Conservation (phyloP, 345 rosid species). For the Aethionema arabicum region DNA sequence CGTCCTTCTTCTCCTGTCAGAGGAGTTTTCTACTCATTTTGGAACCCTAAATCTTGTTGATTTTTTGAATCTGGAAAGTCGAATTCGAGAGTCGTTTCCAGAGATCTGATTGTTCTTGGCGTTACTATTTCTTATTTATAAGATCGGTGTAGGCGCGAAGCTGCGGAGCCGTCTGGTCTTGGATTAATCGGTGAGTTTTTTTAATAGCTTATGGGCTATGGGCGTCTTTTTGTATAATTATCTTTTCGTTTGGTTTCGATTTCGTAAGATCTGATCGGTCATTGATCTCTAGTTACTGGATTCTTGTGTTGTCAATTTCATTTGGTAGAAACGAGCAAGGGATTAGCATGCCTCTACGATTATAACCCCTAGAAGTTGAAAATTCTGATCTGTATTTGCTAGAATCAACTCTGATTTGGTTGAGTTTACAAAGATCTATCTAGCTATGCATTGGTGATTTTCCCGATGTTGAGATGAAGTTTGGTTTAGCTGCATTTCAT, state of each 20-base stretch:
- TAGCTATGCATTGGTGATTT: slow-evolving; percentile 14
- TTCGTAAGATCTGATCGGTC: slow-evolving; percentile 29
- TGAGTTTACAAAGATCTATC: not conserved
- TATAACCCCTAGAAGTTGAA: no score
- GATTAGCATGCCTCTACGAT: no score
- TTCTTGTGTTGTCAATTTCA: slow-evolving; percentile 5
- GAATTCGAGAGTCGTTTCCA: not conserved
- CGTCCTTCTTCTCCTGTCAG: slow-evolving; percentile 21
- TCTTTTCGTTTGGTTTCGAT: not conserved
- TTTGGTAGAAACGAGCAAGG: not conserved
- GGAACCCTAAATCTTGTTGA: slow-evolving; percentile 30
- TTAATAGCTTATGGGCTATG: not conserved
- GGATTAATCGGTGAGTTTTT: slow-evolving; percentile 18
- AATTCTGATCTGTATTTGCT: not conserved
- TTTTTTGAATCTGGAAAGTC: slow-evolving; percentile 5
- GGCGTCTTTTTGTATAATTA: not conserved
- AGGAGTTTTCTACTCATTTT: slow-evolving; percentile 19
- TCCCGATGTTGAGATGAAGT: not conserved
- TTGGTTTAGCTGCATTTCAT: not conserved
- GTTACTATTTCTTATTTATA: not conserved
- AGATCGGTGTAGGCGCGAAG: slow-evolving; percentile 14
- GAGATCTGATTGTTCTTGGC: slow-evolving; percentile 24
- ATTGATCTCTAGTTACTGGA: not conserved
- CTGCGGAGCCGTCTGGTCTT: slow-evolving; percentile 5
- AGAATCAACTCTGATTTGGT: slow-evolving; percentile 5